Evolutionary conservation across 805 yeast genomes (phyloP).

Genomic region (Metahyphopichia silvanorum): DNA sequence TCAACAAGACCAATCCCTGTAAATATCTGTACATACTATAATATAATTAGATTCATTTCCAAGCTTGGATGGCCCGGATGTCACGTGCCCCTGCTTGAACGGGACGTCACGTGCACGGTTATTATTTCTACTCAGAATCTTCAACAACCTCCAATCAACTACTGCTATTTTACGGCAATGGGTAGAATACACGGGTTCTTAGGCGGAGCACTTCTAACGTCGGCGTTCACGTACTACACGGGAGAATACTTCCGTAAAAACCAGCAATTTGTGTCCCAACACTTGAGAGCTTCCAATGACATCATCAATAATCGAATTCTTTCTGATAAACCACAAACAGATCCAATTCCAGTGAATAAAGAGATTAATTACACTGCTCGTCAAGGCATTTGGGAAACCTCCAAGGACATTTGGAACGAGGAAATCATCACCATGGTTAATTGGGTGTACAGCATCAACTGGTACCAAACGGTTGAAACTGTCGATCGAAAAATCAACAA

Average conservation of each 20-base stretch:
- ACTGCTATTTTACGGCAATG: conserved; percentile 2
- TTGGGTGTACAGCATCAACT: conserved; percentile 55
- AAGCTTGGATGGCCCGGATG: too few species aligned
- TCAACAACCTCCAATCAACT: neutral
- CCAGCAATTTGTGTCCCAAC: conserved; percentile 42
- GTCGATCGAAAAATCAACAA: conserved; percentile 29
- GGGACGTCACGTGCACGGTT: too few species aligned
- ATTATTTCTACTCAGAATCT: neutral
- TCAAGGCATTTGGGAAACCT: conserved; percentile 50
- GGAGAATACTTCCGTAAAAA: conserved; percentile 51
- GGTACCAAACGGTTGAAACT: conserved; percentile 40
- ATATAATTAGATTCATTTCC: neutral
- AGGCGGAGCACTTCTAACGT: conserved; percentile 57
- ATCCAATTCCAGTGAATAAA: conserved; percentile 39
- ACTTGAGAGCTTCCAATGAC: conserved; percentile 46
- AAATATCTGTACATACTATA: conserved; percentile 1
- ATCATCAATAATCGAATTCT: conserved; percentile 54
- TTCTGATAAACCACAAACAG: conserved; percentile 43
- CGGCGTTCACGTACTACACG: conserved; percentile 61
- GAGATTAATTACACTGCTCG: conserved; percentile 25
- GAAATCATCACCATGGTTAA: conserved; percentile 63
- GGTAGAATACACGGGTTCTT: conserved; percentile 44
- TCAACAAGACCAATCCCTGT: neutral
- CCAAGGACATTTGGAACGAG: conserved; percentile 77
- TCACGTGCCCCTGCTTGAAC: too few species aligned